Evolutionary conservation across 2,329 filamentous ascomycete species (phyloP), one percentile per base, ranked within the genome.

Genomic region (Ilyonectria robusta): DNA sequence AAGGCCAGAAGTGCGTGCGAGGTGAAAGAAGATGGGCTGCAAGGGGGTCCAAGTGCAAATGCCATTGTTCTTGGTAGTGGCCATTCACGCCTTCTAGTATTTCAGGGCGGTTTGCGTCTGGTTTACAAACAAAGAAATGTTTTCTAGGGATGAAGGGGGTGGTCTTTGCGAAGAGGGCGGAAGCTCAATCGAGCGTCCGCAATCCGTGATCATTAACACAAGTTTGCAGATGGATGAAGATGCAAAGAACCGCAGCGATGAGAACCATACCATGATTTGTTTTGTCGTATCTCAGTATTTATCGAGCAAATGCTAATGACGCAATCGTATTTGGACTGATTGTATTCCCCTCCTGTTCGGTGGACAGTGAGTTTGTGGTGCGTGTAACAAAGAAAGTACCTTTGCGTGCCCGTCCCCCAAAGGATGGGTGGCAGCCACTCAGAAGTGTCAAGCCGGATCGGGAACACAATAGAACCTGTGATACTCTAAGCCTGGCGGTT

Each of bases 1-100:
- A n/a, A 15, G 47, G 37, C 65, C 33, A n/a, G 40, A 42, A n/a
- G 26, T 42, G 26, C 8, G 29, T 23, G 40, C n/a, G 26, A 44
- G n/a, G 19, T 5, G 37, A 29, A 8, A 19, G 53, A 23, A 31
- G 53, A 23, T 26, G 21, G 31, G 31, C 46, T 59, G 40, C 58
- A 57, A 35, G 46, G 48, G 59, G 62, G 19, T 50, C 53, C n/a
- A 40, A 21, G 9, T 40, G 66, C 46, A 70, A 68, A 68, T 70
- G 35, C 58, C 57, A 69, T 67, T 69, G 64, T 69, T 68, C 70
- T 69, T 33, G 19, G 2, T 9, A 5, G 48, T 60, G 51, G 42
- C 33, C 62, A 42, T 26, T 19, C 8, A 21, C 37, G 19, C 60
- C 57, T 66, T 48, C 53, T 56, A 57, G 29, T 48, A 44, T 40